Conservation (phyloP, 257 asterid species). For the Eustoma russellianum region DNA sequence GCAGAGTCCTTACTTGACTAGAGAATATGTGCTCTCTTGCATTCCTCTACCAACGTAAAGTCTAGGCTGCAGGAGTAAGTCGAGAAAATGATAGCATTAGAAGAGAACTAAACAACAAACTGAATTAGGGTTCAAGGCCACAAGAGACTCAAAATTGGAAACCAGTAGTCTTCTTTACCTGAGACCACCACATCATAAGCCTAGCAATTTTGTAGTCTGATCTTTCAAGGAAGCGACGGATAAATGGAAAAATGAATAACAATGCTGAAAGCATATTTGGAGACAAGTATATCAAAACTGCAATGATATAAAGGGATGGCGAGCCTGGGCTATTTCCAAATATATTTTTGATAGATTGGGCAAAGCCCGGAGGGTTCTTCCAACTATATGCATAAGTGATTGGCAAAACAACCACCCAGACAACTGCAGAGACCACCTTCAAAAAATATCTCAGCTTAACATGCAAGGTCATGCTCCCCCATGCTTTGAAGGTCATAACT, state of each 20-base stretch:
- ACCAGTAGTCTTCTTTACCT: conserved; percentile 36
- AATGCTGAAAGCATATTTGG: conserved; percentile 88
- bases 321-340: conserved; percentile 67
- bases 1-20: conserved; percentile 52
- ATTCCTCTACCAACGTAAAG: conserved; percentile 98
- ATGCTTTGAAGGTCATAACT: conserved; percentile 77
- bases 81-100: conserved; percentile 3
- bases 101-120: conserved; percentile 4
- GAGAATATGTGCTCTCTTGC: conserved; percentile 90
- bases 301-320: conserved; percentile 73
- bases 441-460: conserved; percentile 83
- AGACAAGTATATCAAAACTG: conserved; percentile 71
- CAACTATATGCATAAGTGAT: conserved; percentile 93
- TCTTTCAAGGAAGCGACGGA: conserved; percentile 81
- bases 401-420: conserved; percentile 82
- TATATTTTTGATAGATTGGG: conserved; percentile 71
- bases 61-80: conserved; percentile 59
- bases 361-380: conserved; percentile 64
- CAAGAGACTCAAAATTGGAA: not conserved
- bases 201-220: conserved; percentile 78
- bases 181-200: conserved; percentile 99
- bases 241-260: conserved; percentile 69
- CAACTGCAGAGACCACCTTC: conserved; percentile 70
- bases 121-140: conserved; percentile 2
- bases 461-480: conserved; percentile 74